Base-by-base conservation (phyloP, 1,284 basidiomycete genomes). In the Stereum hirsutum region DNA sequence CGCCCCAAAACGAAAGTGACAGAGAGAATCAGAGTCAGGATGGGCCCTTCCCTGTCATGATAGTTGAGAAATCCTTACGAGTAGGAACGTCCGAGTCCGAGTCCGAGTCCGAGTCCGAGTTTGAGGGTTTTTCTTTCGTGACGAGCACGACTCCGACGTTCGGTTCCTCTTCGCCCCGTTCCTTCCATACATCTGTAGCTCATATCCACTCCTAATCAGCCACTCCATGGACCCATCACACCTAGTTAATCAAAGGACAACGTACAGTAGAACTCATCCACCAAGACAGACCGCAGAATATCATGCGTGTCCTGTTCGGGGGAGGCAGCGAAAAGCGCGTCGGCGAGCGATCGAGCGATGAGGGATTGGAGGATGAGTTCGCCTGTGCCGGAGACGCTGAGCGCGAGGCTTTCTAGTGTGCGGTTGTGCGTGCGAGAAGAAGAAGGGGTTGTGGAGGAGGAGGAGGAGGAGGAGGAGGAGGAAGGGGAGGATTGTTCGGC, bases 321-420 rank as follows among this genome's bases (percentile, higher is more conserved):
- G 8, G 10, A 8, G 2, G 41, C 41, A 2, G 27, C 6, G n/a
- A 60, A 26, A 5, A 57, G 47, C 25, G 63, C 61, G 35, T 57
- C 55, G 0, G 54, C 49, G n/a, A 70, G 47, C 7, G 55, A 51
- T 33, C 54, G 57, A 2, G 69, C 69, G 11, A 72, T 49, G 11
- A 54, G 49, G 6, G 57, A 49, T 28, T 64, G 58, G 10, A 65
- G 58, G 46, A 72, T 68, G 36, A 65, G 55, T 49, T 71, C 69
- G 1, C 69, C 69, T 14, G 50, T 44, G 75, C 83, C 83, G 41
- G 83, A 85, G 28, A 87, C 67, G 47, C 84, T 87, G 50, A 80
- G 85, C 20, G 81, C 77, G 49, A 80, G 11, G n/a, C n/a, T n/a
- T 30, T 19, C 35, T 44, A 12, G n/a, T n/a, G n/a, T n/a, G 42